Conservation (phyloP, 192 early-diverging fungal genomes). For the Irineochytrium annulatum region DNA sequence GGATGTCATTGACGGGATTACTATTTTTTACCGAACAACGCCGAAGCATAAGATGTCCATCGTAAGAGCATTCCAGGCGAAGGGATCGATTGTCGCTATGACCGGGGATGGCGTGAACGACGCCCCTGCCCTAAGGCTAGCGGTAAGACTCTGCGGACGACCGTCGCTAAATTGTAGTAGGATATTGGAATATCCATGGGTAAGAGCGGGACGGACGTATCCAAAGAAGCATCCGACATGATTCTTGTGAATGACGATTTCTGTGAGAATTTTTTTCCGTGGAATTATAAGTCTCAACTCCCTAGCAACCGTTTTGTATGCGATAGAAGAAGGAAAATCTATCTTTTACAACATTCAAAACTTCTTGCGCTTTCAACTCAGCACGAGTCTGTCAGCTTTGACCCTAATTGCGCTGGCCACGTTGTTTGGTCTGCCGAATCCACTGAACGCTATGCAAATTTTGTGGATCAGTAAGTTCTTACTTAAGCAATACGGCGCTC, state of each 20-base stretch:
- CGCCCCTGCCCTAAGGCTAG: slow-evolving; percentile 85
- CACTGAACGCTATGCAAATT: slow-evolving; percentile 98
- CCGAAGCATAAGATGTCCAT: slow-evolving; percentile 92
- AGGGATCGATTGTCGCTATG: slow-evolving; percentile 89
- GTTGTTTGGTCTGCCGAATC: slow-evolving; percentile 79
- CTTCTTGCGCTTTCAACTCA: slow-evolving; percentile 93
- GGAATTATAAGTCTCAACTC: not conserved
- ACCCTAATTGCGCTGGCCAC: slow-evolving; percentile 83
- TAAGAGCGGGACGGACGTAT: slow-evolving; percentile 88
- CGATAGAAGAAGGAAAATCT: slow-evolving; percentile 97
- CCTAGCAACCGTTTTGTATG: slow-evolving; percentile 77
- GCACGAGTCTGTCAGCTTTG: slow-evolving; percentile 89
- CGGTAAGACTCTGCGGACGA: slow-evolving; percentile 26
- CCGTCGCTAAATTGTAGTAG: slow-evolving; percentile 11
- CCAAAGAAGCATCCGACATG: slow-evolving; percentile 96
- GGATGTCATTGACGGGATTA: slow-evolving; percentile 29
- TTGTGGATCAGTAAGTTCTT: slow-evolving; percentile 89
- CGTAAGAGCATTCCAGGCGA: slow-evolving; percentile 80
- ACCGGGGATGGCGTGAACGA: slow-evolving; percentile 97
- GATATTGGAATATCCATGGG: slow-evolving; percentile 99
- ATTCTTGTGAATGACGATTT: slow-evolving; percentile 96
- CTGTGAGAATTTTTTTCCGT: slow-evolving; percentile 20
- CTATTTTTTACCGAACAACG: slow-evolving; percentile 65
- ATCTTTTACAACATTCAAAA: slow-evolving; percentile 98
- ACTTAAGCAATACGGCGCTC: not conserved